A percentile compares a stretch with the other conserved stretches of the same genome.
Evolutionary conservation across 108 stramenopile genomes (phyloP).

Genomic region (Discostella pseudostelligera): DNA sequence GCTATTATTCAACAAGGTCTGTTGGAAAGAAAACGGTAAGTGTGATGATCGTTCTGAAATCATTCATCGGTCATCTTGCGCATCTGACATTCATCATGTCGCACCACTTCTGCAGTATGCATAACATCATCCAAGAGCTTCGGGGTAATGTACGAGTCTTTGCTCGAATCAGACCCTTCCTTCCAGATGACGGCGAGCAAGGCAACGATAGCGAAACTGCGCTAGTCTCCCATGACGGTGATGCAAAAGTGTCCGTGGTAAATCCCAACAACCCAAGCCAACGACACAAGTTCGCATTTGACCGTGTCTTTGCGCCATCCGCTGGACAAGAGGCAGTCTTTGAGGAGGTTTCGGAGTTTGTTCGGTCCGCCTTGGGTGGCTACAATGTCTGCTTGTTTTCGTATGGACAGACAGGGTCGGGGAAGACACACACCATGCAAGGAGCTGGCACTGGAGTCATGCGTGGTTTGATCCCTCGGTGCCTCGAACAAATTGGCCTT

Average conservation of each 20-base stretch:
- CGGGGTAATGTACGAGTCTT: slow-evolving; percentile 95
- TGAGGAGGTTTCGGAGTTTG: slow-evolving; percentile 94
- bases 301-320: slow-evolving; percentile 91
- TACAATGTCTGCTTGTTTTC: slow-evolving; percentile 94
- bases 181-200: slow-evolving; percentile 71
- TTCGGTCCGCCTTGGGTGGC: slow-evolving; percentile 95
- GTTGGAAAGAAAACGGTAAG: slow-evolving; percentile 11
- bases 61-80: no score
- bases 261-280: slow-evolving; percentile 15
- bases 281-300: slow-evolving; percentile 78
- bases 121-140: slow-evolving; percentile 94
- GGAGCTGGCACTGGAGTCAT: slow-evolving; percentile 85
- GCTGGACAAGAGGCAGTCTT: slow-evolving; percentile 92
- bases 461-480: slow-evolving; percentile 94
- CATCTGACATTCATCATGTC: no score
- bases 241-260: slow-evolving; percentile 51
- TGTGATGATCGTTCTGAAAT: no score
- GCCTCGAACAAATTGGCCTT: slow-evolving; percentile 76
- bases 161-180: slow-evolving; percentile 92
- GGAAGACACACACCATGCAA: slow-evolving; percentile 97
- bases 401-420: slow-evolving; percentile 73
- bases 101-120: slow-evolving; percentile 51
- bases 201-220: slow-evolving; percentile 40
- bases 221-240: slow-evolving; percentile 51
- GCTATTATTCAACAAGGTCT: slow-evolving; percentile 5